Evolutionary conservation across 768 basidiomycete species (phyloP).

Genomic region (Mycena indigotica): DNA sequence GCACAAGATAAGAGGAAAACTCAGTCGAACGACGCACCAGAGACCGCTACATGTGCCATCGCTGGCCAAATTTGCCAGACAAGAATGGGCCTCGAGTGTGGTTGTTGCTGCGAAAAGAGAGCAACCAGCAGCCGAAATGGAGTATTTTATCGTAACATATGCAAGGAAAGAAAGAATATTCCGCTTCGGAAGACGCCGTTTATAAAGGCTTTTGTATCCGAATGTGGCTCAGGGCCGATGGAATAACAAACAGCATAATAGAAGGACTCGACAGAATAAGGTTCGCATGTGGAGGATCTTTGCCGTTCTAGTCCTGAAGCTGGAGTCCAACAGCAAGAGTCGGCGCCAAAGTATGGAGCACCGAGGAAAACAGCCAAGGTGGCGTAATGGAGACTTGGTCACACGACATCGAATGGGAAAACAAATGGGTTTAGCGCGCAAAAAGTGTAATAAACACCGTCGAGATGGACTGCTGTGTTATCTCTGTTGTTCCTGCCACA

Average conservation of each 20-base stretch:
- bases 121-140: background rate
- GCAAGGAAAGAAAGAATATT: background rate
- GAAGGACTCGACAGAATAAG: background rate
- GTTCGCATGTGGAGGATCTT: background rate
- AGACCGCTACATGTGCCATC: background rate
- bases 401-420: background rate
- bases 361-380: background rate
- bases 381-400: background rate
- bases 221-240: background rate
- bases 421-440: background rate
- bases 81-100: background rate
- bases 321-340: too few species aligned
- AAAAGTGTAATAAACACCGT: background rate
- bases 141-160: background rate
- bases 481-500: too few species aligned
- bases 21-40: background rate
- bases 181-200: slow-evolving; percentile 1
- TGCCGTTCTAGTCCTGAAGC: too few species aligned
- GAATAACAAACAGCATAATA: background rate
- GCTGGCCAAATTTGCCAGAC: background rate
- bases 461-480: background rate
- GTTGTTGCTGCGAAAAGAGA: background rate
- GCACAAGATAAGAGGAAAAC: background rate
- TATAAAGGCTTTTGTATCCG: background rate
- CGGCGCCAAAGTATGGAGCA: slow-evolving; percentile 1